A percentile compares a stretch with the other conserved stretches of the same genome.
phyloP scores from a whole-genome alignment of 108 stramenopile genomes.

The Cyclotella atomus region DNA sequence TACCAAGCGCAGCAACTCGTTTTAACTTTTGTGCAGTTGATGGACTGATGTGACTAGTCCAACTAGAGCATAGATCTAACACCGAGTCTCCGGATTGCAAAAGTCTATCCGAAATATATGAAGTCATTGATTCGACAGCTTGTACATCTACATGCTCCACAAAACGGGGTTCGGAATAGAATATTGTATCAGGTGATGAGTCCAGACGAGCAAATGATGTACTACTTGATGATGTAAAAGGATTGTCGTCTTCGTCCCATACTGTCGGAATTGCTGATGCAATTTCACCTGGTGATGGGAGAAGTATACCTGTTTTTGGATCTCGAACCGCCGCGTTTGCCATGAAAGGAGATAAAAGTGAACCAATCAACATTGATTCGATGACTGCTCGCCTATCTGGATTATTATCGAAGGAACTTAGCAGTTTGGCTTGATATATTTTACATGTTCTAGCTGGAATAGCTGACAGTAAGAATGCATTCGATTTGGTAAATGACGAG shows the following conservation, averaged over 20 bases:
- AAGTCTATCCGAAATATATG: conserved; percentile 62
- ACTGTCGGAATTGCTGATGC: conserved; percentile 65
- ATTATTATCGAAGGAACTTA: neutral
- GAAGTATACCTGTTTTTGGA: conserved; percentile 71
- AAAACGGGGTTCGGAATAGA: conserved; percentile 81
- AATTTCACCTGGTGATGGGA: conserved; percentile 82
- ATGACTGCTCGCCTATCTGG: neutral
- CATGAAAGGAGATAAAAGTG: conserved; percentile 3
- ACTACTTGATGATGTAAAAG: conserved; percentile 38
- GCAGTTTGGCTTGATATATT: neutral
- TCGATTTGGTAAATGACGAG: neutral
- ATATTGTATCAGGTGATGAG: conserved; percentile 63
- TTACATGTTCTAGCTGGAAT: neutral
- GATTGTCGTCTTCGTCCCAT: conserved; percentile 77
- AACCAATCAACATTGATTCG: neutral
- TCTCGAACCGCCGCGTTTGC: conserved; percentile 59
- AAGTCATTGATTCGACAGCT: conserved; percentile 74
- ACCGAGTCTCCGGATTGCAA: conserved; percentile 58
- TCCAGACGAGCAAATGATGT: conserved; percentile 68
- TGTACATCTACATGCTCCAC: conserved; percentile 86
- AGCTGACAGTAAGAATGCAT: neutral
- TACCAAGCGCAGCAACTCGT: conserved; percentile 76
- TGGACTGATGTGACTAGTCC: conserved; percentile 77
- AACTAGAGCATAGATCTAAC: conserved; percentile 85
- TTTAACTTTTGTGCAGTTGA: conserved; percentile 29